phyloP scores from a whole-genome alignment of 306 rosid genomes.

The Rubus idaeus region DNA sequence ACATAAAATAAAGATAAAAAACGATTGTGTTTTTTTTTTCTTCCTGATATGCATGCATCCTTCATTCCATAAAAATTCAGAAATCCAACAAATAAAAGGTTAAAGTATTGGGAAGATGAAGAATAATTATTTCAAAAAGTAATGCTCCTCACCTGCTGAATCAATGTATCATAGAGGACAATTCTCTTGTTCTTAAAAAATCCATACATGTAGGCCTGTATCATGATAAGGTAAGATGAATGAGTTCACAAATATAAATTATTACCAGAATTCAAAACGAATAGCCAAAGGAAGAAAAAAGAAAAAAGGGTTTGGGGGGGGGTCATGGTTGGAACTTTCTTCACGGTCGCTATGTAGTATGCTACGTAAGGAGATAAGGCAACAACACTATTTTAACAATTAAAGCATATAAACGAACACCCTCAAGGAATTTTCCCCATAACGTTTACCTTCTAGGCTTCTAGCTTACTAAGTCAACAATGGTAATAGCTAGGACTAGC shows the following conservation, averaged over 20 bases:
- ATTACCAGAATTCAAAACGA: not conserved
- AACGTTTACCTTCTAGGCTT: no score
- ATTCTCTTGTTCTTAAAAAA: slow-evolving; percentile 97
- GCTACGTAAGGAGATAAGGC: not conserved
- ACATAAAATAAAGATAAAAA: not conserved
- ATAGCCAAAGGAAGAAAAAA: not conserved
- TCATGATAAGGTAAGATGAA: slow-evolving; percentile 20
- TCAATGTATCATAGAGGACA: slow-evolving; percentile 92
- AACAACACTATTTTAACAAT: not conserved
- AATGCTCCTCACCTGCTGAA: slow-evolving; percentile 74
- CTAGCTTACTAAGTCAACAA: not conserved
- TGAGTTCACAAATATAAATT: slow-evolving; percentile 16
- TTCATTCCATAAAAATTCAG: no score
- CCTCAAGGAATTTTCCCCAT: not conserved
- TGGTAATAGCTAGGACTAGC: not conserved
- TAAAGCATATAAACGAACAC: not conserved
- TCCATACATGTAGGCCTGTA: slow-evolving; percentile 99
- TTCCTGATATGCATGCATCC: no score
- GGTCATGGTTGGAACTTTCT: not conserved
- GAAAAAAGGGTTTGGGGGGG: not conserved
- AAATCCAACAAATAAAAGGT: no score
- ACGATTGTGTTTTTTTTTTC: no score
- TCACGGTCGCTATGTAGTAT: not conserved
- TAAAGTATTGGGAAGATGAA: slow-evolving; percentile 2
- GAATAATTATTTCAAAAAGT: not conserved